Evolutionary conservation across 495 filamentous ascomycete species (phyloP), one percentile per base, ranked within the genome.

Genomic region (Clavariopsis aquatica): DNA sequence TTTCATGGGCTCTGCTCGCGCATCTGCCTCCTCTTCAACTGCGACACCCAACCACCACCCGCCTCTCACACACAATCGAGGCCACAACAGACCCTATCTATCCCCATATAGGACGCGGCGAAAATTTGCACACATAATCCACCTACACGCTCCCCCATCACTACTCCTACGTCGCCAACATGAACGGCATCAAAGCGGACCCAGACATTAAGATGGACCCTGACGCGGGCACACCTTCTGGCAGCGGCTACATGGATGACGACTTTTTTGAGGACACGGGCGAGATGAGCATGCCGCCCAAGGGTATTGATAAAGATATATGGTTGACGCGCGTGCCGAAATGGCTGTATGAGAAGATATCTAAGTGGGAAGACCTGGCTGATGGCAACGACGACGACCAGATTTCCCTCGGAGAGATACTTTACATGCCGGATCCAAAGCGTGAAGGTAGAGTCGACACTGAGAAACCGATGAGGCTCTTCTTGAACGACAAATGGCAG

Each of bases 241-340:
- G 79, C 51, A 80, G 78, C 24, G 80, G 79, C 49, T 77, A 88
- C 41, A 84, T 85, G 28, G 88, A 92, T 49, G 87, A 92, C 24
- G 90, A 91, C 68, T 79, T 90, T 60, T 91, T 91, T 64, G 92
- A 97, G 75, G 92, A 97, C 74, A 88, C 90, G 4, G 90, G 90
- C 53, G 92, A 97, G 66, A 79, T 96, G 29, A 86, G 90, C 43
- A 93, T 96, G 62, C 81, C 82, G 53, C 78, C 63, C 8, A 59
- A 60, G 17, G 38, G 83, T 49, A 78, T 81, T 9, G 76, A 75
- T 19, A 78, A 81, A 52, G 78, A 78, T 57, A 77, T 91, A 47
- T 95, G 88, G 79, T 79, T 97, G 24, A 85, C 88, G 22, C 85
- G 89, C 53, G 78, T 96, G 7, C 92, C 92, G 2, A 83, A 85